phyloP scores from a whole-genome alignment of 768 basidiomycete genomes.

The Serendipita indica region DNA sequence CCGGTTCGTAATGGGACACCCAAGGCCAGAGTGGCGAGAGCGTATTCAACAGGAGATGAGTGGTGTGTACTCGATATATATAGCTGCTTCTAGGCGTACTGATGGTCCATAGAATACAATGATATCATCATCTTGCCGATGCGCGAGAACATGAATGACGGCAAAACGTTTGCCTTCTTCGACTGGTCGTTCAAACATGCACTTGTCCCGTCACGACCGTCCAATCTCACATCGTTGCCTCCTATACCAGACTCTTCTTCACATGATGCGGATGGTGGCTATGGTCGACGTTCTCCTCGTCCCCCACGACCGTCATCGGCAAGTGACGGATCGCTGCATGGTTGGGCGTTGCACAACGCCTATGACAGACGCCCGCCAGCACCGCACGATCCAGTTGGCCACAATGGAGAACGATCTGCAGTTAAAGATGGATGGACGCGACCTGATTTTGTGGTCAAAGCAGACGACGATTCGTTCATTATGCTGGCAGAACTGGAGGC shows the following conservation, averaged over 20 bases:
- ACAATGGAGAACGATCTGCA: too few relatives aligned
- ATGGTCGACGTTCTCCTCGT: too few relatives aligned
- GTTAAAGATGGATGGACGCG: slow-evolving; percentile 18
- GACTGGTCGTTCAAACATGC: slow-evolving; percentile 24
- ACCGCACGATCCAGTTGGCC: slow-evolving; percentile 58
- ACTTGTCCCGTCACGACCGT: too few relatives aligned
- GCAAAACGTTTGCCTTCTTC: slow-evolving; percentile 33
- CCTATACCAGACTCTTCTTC: too few relatives aligned
- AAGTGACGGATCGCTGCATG: too few relatives aligned
- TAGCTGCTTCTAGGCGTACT: not conserved
- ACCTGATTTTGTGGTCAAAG: slow-evolving; percentile 31
- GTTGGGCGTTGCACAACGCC: too few relatives aligned
- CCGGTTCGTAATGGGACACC: slow-evolving; percentile 28
- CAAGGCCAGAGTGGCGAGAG: slow-evolving; percentile 20
- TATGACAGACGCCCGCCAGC: too few relatives aligned
- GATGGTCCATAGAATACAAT: slow-evolving; percentile 17
- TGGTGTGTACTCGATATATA: slow-evolving; percentile 5
- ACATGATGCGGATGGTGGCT: too few relatives aligned
- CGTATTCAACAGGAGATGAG: slow-evolving; percentile 29
- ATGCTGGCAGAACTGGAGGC: slow-evolving; percentile 30
- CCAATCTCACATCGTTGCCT: too few relatives aligned
- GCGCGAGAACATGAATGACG: slow-evolving; percentile 33
- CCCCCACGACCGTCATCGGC: slow-evolving; percentile 37
- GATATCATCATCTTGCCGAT: slow-evolving; percentile 24
- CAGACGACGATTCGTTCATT: slow-evolving; percentile 33